Evolutionary conservation across 1,139 yeast species (phyloP), one percentile per base, ranked within the genome.

Genomic region (Protomyces inundatus): DNA sequence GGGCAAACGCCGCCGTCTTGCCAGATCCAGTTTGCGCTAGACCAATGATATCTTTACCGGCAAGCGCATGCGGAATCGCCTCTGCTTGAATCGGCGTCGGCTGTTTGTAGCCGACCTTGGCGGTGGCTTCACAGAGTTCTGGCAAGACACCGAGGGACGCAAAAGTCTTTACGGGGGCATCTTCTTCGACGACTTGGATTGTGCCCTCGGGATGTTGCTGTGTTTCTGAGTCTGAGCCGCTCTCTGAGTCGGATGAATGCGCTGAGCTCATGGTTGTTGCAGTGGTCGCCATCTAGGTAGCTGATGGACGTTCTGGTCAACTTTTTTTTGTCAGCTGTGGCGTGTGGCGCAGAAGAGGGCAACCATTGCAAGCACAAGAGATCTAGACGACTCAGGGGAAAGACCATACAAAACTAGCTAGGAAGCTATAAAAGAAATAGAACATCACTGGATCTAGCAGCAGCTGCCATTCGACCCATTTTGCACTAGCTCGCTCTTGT

Each of bases 1-100:
- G 77, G 7, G 93, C 84, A 74, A 95, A 95, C 0, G 98, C 98
- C 9, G 98, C 97, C 0, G 99, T 95, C 74, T 95, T 95, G 77
- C 99, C 99, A 30, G 96, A 88, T 68, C 99, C 99, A 0, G 99
- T 95, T 73, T 97, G 86, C 9, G 99, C 99, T 87, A 95, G 90
- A 70, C 98, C 98, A 65, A 95, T 97, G 59, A 95, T 95, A 76
- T 95, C 99, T 71, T 97, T 82, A 66, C 97, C 97, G 69, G 86
- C 84, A 33, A 93, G 77, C 3, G 97, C 97, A 70, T 88, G 88
- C 0, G 98, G 98, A 66, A 95, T 88, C 6, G 97, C 83, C 74
- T 88, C 91, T 4, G 87, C 82, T 75, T 93, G 98, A 72, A 93
- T 93, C 10, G 98, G 97, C 0, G 98, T 90, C 4, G 98, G 98